Base-by-base conservation (phyloP, 140 eudicot genomes). In the Oenanthe javanica region DNA sequence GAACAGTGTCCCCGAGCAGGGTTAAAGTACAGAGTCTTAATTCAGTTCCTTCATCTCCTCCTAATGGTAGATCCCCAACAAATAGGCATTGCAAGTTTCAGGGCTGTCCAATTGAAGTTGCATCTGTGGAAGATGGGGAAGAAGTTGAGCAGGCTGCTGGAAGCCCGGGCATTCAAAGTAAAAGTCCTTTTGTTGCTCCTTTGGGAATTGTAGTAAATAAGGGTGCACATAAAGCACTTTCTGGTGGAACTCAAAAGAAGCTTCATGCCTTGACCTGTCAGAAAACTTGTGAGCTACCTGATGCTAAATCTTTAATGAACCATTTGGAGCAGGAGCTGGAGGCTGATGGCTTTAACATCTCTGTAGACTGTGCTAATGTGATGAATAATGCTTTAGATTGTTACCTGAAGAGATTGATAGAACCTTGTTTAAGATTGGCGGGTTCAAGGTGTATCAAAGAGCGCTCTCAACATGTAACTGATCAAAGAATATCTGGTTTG, bases 91-190 rank as follows among this genome's bases (percentile, higher is more conserved):
- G 89, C 49, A 93, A 84, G 72, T 81, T 81, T 59, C 84, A 80
- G 52, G 97, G 89, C 74, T 88, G 97, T 47, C 90, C 86, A 4
- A 63, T 87, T 43, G 96, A 91, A 84, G 91, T 86, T 57, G 83
- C 72, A 19, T 87, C 96, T 8, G 96, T 88, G 72, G 98, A 93
- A 88, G 98, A 93, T 64, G 98, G 98, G 8, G 98, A 93, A 79
- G 98, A 93, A 77, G 98, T 90, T 46, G 91, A 88, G 45, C 91
- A 88, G 80, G 84, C 81, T 83, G 83, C 87, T 7, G 91, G 83
- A 19, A 88, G 91, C 79, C 91, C 88, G 3, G 71, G 86, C 49
- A 77, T 86, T 79, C 90, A 87, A 81, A 93, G 94, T 78, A 83
- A 93, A 86, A 89, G 89, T 83, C 88, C 88, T 3, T 86, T 93